phyloP scores from a whole-genome alignment of 2,329 filamentous ascomycete genomes.

The Colletotrichum karsti region DNA sequence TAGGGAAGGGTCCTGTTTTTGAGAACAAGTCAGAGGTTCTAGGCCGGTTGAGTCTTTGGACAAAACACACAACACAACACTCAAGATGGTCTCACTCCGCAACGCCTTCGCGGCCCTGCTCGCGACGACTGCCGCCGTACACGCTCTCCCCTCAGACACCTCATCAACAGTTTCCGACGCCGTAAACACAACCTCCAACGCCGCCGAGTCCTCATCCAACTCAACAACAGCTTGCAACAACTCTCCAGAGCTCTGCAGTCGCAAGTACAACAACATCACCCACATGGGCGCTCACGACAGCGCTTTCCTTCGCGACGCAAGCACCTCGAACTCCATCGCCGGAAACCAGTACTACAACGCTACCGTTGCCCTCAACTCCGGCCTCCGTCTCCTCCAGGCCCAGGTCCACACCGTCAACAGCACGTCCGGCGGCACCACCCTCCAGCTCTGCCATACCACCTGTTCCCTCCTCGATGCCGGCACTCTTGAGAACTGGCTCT shows the following conservation, averaged over 20 bases:
- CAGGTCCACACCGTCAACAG: conserved; percentile 73
- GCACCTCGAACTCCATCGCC: conserved; percentile 67
- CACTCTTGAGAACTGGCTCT: conserved; percentile 69
- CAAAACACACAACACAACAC: neutral
- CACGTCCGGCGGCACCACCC: conserved; percentile 40
- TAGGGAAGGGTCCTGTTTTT: neutral
- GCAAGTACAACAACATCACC: conserved; percentile 78
- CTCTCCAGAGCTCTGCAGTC: conserved; percentile 76
- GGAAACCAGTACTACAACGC: conserved; percentile 82
- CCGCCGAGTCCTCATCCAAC: conserved; percentile 36
- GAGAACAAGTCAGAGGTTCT: neutral
- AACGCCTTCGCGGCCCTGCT: conserved; percentile 35
- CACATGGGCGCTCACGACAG: conserved; percentile 82
- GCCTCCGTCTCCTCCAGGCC: conserved; percentile 75
- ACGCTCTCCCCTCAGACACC: conserved; percentile 14
- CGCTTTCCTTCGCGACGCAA: conserved; percentile 73
- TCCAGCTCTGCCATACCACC: conserved; percentile 75
- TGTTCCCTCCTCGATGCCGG: conserved; percentile 77
- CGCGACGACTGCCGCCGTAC: conserved; percentile 30
- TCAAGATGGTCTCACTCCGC: conserved; percentile 38
- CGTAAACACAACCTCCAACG: conserved; percentile 11
- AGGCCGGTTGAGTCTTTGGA: neutral
- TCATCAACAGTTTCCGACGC: conserved; percentile 28
- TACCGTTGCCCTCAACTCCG: conserved; percentile 74
- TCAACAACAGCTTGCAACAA: conserved; percentile 77